Percentiles rank a stretch among this genome's conserved stretches.
phyloP scores from a whole-genome alignment of 352 stramenopile species.

The Phytophthora nicotianae region DNA sequence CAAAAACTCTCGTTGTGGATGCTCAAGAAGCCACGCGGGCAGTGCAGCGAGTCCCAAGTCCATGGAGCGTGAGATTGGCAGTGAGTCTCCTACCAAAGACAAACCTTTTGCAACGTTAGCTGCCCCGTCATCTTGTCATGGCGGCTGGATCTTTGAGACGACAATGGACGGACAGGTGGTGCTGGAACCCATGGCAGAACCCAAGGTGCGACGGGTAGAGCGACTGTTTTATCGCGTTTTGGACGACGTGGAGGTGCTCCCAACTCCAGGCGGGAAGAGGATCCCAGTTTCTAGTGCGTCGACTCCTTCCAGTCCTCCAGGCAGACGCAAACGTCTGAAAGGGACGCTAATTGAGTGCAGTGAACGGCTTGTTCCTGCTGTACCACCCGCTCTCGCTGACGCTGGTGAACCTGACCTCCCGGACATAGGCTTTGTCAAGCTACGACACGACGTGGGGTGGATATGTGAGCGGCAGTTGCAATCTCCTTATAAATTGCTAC shows the following conservation, averaged over 20 bases:
- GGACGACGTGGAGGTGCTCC: slow-evolving; percentile 66
- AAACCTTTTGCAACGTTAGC: slow-evolving; percentile 25
- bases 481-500: slow-evolving; percentile 50
- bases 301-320: slow-evolving; percentile 39
- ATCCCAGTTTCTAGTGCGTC: slow-evolving; percentile 1
- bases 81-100: slow-evolving; percentile 7
- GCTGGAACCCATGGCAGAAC: slow-evolving; percentile 68
- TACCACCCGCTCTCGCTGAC: slow-evolving; percentile 16
- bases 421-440: slow-evolving; percentile 75
- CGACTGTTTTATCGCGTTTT: slow-evolving; percentile 82
- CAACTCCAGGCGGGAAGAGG: slow-evolving; percentile 47
- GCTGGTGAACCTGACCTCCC: slow-evolving; percentile 24
- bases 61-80: slow-evolving; percentile 17
- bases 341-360: slow-evolving; percentile 81
- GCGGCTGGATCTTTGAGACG: slow-evolving; percentile 86
- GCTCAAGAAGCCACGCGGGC: slow-evolving; percentile 48
- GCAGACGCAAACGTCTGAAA: slow-evolving; percentile 64
- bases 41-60: slow-evolving; percentile 32
- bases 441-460: slow-evolving; percentile 82
- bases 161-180: slow-evolving; percentile 87
- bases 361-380: slow-evolving; percentile 67
- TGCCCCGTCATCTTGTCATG: slow-evolving; percentile 52
- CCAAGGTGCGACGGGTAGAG: slow-evolving; percentile 67
- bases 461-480: slow-evolving; percentile 69
- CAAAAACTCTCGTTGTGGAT: slow-evolving; percentile 66